These are phyloP conservation scores for Aspergillus pseudoglaucus DNA, from an alignment of 2,329 filamentous ascomycete genomes.

Conservation along the genomic window DNA sequence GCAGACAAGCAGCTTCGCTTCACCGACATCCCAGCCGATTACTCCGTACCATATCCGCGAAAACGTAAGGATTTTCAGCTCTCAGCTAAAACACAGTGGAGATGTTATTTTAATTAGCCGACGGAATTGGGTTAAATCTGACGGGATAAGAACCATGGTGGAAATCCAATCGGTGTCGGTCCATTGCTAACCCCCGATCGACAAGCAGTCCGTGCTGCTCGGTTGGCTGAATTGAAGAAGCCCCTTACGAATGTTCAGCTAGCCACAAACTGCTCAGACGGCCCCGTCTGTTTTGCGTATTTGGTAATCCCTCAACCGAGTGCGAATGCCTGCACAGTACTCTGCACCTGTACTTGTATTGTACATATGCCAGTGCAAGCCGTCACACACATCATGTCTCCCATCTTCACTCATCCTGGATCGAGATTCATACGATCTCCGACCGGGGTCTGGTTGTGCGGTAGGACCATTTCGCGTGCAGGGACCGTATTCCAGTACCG, in stretches of 20 bases:
- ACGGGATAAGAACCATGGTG: neutral
- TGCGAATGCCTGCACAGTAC: too few species aligned
- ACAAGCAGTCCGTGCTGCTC: neutral
- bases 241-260: neutral
- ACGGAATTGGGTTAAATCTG: neutral
- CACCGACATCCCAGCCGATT: neutral
- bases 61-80: neutral
- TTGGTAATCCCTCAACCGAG: too few species aligned
- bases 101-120: neutral
- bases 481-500: too few species aligned
- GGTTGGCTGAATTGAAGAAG: neutral
- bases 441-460: too few species aligned
- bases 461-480: too few species aligned
- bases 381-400: too few species aligned
- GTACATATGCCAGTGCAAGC: too few species aligned
- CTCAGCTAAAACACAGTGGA: neutral
- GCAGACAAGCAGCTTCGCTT: too few species aligned
- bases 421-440: too few species aligned
- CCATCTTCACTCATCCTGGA: too few species aligned
- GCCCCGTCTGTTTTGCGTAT: neutral
- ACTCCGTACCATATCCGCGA: neutral
- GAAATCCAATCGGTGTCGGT: conserved; percentile 7
- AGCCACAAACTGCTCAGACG: neutral
- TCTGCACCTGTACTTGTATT: too few species aligned
- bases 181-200: conserved; percentile 3